Base-by-base conservation (phyloP, 768 basidiomycete species). In the Panus rudis region DNA sequence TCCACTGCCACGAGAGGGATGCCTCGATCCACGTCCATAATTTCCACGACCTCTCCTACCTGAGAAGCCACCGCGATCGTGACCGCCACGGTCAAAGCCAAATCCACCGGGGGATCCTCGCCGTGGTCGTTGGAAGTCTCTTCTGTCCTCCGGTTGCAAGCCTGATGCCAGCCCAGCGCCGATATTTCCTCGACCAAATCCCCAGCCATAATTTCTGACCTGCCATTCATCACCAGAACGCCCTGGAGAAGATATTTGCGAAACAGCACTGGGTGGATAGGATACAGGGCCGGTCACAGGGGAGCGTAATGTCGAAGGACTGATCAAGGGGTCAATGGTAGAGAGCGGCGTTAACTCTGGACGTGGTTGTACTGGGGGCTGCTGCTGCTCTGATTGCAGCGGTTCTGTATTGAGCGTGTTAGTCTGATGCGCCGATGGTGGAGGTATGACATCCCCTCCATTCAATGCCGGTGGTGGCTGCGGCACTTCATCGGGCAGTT, bases 191-290 rank as follows among this genome's bases (percentile, higher is more conserved):
- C 65, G 60, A 1, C 81, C 81, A 48, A 83, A 83, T 4, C 81
- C 80, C 52, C 64, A 83, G 7, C 82, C 81, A 43, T 69, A 82
- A 52, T 84, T 70, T 47, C 68, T 73, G 33, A 83, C 81, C 43
- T 71, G 69, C 58, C 72, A 75, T 10, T 71, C 70, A 25, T 62
- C 63, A 7, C 48, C 32, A 16, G 49, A n/a, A n/a, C n/a, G n/a
- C n/a, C n/a, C n/a, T n/a, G n/a, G n/a, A n/a, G n/a, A n/a, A n/a
- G n/a, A n/a, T n/a, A n/a, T n/a, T n/a, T n/a, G n/a, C n/a, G n/a
- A n/a, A n/a, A n/a, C n/a, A n/a, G n/a, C n/a, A n/a, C n/a, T n/a
- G n/a, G n/a, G n/a, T n/a, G n/a, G n/a, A n/a, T n/a, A n/a, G n/a
- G n/a, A n/a, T n/a, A n/a, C n/a, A n/a, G n/a, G n/a, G n/a, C n/a